Percentiles rank a stretch among this genome's conserved stretches.
Conservation (phyloP, 495 filamentous ascomycete species). For the Chaetomium fimeti region DNA sequence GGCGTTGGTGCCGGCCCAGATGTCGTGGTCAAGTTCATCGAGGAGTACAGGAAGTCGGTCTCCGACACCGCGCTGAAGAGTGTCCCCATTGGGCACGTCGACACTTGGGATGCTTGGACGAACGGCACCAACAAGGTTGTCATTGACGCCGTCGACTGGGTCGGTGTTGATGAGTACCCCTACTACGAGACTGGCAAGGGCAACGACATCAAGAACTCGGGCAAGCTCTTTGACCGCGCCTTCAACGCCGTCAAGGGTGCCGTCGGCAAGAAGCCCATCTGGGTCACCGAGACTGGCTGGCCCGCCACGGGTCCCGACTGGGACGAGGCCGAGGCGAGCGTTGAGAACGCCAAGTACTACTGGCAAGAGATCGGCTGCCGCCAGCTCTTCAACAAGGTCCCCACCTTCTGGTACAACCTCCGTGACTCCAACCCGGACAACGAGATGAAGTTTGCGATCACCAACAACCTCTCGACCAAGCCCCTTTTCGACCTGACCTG, state of each 20-base stretch:
- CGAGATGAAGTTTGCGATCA: slow-evolving; percentile 47
- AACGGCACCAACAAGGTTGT: slow-evolving; percentile 49
- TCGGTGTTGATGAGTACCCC: slow-evolving; percentile 53
- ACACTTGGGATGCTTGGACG: slow-evolving; percentile 52
- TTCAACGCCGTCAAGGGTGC: slow-evolving; percentile 35
- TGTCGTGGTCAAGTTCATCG: slow-evolving; percentile 48
- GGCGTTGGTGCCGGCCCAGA: slow-evolving; percentile 45
- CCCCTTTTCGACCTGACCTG: slow-evolving; percentile 62
- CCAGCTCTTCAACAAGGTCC: slow-evolving; percentile 60
- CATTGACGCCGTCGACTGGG: slow-evolving; percentile 49
- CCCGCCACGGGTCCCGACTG: slow-evolving; percentile 43
- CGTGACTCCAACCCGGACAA: slow-evolving; percentile 49
- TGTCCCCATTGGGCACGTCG: slow-evolving; percentile 52
- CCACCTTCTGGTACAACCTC: slow-evolving; percentile 63
- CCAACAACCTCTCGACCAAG: slow-evolving; percentile 51
- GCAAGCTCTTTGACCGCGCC: slow-evolving; percentile 44
- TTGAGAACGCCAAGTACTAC: slow-evolving; percentile 65
- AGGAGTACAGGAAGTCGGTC: slow-evolving; percentile 46
- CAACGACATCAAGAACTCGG: slow-evolving; percentile 46
- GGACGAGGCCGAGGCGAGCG: slow-evolving; percentile 57
- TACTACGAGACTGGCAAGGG: slow-evolving; percentile 51
- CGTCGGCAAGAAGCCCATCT: slow-evolving; percentile 46
- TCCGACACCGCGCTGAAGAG: slow-evolving; percentile 32
- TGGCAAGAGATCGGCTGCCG: slow-evolving; percentile 71
- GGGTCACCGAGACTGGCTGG: slow-evolving; percentile 56